Percentiles rank a stretch among this genome's conserved stretches.
Evolutionary conservation across 2,329 filamentous ascomycete genomes (phyloP).

Genomic region (Pseudopyricularia javanii): DNA sequence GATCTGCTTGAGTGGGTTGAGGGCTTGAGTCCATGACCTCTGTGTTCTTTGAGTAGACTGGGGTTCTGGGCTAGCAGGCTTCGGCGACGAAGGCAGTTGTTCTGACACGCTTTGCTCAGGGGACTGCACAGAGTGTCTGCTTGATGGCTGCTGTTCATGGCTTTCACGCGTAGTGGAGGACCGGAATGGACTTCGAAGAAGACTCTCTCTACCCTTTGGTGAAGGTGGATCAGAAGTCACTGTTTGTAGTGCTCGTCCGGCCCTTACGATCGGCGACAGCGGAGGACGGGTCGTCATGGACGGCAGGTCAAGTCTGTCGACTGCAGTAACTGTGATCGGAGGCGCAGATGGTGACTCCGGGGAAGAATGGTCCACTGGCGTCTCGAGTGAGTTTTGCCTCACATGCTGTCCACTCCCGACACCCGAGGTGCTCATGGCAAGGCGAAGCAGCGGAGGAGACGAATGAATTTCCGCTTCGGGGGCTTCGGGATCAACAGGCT

Average conservation of each 20-base stretch:
- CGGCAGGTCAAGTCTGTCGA: conserved; percentile 11
- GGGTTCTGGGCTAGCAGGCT: not conserved
- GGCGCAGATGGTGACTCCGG: not conserved
- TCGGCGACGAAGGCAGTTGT: conserved; percentile 1
- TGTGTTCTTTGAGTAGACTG: conserved; percentile 5
- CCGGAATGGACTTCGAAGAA: conserved; percentile 44
- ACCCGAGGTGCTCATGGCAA: not conserved
- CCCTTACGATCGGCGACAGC: conserved; percentile 46
- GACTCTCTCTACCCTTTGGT: conserved; percentile 35
- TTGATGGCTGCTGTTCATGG: conserved; percentile 12
- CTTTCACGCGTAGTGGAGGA: conserved; percentile 19
- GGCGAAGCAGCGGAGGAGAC: conserved; percentile 2
- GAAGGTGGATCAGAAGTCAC: conserved; percentile 48
- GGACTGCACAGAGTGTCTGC: not conserved
- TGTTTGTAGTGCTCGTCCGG: conserved; percentile 41
- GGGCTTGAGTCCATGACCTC: conserved; percentile 13
- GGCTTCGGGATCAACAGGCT: not conserved
- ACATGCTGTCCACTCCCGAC: not conserved
- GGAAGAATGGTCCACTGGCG: not conserved
- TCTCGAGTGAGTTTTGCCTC: not conserved
- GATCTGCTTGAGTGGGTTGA: conserved; percentile 17
- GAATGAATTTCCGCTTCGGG: not conserved
- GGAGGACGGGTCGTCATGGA: conserved; percentile 25
- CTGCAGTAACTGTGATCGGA: not conserved
- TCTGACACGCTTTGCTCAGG: not conserved